phyloP scores from a whole-genome alignment of 176 grass and related monocot genomes.

The Hordeum vulgare region DNA sequence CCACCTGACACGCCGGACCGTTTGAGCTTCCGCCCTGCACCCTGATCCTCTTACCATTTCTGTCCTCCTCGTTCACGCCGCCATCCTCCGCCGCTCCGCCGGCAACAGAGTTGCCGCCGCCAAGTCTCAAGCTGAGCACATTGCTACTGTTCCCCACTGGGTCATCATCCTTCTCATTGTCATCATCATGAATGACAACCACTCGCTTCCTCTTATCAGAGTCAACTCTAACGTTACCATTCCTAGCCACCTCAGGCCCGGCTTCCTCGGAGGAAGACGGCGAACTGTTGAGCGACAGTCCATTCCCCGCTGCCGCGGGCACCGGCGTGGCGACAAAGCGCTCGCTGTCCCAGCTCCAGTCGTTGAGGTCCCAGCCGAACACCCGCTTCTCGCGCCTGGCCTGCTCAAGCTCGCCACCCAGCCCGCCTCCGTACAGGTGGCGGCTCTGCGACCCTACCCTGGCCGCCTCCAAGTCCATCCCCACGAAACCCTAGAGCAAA shows the following conservation, averaged over 20 bases:
- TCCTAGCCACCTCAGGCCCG: background rate
- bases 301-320: background rate
- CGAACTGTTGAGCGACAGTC: slow-evolving; percentile 37
- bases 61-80: slow-evolving; percentile 40
- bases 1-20: slow-evolving; percentile 65
- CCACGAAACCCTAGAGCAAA: background rate
- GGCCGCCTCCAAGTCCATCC: slow-evolving; percentile 40
- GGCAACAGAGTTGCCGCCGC: background rate
- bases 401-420: slow-evolving; percentile 37
- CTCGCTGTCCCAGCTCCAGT: slow-evolving; percentile 88
- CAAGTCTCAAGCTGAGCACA: slow-evolving; percentile 49
- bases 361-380: slow-evolving; percentile 90
- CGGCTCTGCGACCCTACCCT: slow-evolving; percentile 55
- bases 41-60: slow-evolving; percentile 69
- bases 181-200: slow-evolving; percentile 29
- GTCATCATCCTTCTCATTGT: slow-evolving; percentile 2
- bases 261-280: slow-evolving; percentile 56
- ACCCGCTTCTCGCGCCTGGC: slow-evolving; percentile 51
- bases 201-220: slow-evolving; percentile 74
- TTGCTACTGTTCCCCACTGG: background rate
- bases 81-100: background rate
- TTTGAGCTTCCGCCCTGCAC: slow-evolving; percentile 50
- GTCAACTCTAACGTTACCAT: slow-evolving; percentile 22
- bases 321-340: slow-evolving; percentile 56
- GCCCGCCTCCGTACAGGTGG: slow-evolving; percentile 43